Conservation (phyloP, 2,329 filamentous ascomycete genomes). For the Alternaria infectoria region DNA sequence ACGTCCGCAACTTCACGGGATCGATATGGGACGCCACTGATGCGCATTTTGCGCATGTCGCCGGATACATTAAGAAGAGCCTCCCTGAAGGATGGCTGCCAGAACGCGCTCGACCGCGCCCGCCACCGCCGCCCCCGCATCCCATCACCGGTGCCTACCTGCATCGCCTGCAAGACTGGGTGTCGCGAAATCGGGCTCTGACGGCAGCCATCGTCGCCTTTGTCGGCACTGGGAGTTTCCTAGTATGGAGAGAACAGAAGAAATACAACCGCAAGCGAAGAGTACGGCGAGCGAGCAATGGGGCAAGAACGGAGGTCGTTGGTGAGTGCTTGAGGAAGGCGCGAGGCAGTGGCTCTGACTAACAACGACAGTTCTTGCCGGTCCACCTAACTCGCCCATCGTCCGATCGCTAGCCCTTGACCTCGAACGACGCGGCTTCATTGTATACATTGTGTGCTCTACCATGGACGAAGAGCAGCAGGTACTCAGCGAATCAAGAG, state of each 20-base stretch:
- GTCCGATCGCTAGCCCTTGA: slow-evolving; percentile 84
- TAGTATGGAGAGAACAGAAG: slow-evolving; percentile 68
- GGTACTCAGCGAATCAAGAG: slow-evolving; percentile 76
- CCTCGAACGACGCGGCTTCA: slow-evolving; percentile 87
- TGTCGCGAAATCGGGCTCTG: slow-evolving; percentile 73
- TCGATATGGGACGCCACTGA: slow-evolving; percentile 82
- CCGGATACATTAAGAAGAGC: slow-evolving; percentile 71
- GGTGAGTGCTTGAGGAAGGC: slow-evolving; percentile 41
- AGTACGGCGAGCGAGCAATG: slow-evolving; percentile 79
- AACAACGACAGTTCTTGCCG: slow-evolving; percentile 72
- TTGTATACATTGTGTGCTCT: slow-evolving; percentile 88
- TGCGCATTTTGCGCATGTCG: slow-evolving; percentile 77
- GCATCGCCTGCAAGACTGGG: slow-evolving; percentile 72
- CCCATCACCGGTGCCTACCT: slow-evolving; percentile 53
- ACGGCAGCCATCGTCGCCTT: slow-evolving; percentile 74
- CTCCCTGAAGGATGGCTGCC: slow-evolving; percentile 76
- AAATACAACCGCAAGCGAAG: slow-evolving; percentile 68
- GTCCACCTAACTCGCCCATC: slow-evolving; percentile 83
- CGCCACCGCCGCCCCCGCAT: slow-evolving; percentile 54
- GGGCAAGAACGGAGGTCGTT: slow-evolving; percentile 83
- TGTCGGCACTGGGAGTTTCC: slow-evolving; percentile 66
- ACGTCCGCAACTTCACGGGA: slow-evolving; percentile 73
- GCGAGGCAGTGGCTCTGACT: slow-evolving; percentile 1
- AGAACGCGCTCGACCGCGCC: slow-evolving; percentile 67
- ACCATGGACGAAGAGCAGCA: slow-evolving; percentile 83